phyloP scores from a whole-genome alignment of 2,329 filamentous ascomycete genomes.

The Alternaria triticimaculans region DNA sequence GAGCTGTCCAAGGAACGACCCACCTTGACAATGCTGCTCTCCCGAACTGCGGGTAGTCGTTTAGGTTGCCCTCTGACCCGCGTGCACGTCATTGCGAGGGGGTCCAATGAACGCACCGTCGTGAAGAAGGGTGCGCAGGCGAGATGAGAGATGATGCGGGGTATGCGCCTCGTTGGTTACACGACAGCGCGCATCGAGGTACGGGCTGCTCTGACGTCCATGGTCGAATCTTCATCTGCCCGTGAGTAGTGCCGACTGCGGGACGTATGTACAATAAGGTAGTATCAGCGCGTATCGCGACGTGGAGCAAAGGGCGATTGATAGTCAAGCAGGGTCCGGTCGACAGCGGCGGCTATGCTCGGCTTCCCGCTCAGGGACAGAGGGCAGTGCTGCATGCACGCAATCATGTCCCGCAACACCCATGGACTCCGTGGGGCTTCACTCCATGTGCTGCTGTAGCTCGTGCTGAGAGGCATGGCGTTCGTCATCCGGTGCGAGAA shows the following conservation, averaged over 20 bases:
- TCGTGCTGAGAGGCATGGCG: background rate
- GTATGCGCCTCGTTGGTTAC: conserved; percentile 20
- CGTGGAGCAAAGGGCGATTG: conserved; percentile 3
- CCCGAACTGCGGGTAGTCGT: conserved; percentile 23
- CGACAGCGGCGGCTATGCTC: conserved; percentile 27
- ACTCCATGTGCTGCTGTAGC: conserved; percentile 10
- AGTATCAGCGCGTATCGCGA: conserved; percentile 18
- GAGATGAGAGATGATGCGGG: conserved; percentile 24
- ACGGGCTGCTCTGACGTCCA: background rate
- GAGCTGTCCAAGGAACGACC: conserved; percentile 2
- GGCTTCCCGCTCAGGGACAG: conserved; percentile 21
- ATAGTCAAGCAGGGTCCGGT: conserved; percentile 8
- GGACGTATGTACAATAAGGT: background rate
- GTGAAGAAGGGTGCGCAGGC: conserved; percentile 21
- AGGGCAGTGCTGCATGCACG: conserved; percentile 20
- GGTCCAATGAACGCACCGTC: conserved; percentile 7
- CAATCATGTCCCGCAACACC: conserved; percentile 24
- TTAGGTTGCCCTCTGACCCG: conserved; percentile 19
- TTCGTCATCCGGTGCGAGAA: conserved; percentile 4
- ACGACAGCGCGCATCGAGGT: conserved; percentile 10
- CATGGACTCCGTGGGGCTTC: conserved; percentile 11
- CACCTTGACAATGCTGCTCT: conserved; percentile 1
- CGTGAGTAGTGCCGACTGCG: background rate
- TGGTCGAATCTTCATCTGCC: background rate
- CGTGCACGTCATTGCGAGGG: conserved; percentile 21